A percentile compares a stretch with the other conserved stretches of the same genome.
Conservation (phyloP, 768 basidiomycete genomes). For the Trametes elegans region DNA sequence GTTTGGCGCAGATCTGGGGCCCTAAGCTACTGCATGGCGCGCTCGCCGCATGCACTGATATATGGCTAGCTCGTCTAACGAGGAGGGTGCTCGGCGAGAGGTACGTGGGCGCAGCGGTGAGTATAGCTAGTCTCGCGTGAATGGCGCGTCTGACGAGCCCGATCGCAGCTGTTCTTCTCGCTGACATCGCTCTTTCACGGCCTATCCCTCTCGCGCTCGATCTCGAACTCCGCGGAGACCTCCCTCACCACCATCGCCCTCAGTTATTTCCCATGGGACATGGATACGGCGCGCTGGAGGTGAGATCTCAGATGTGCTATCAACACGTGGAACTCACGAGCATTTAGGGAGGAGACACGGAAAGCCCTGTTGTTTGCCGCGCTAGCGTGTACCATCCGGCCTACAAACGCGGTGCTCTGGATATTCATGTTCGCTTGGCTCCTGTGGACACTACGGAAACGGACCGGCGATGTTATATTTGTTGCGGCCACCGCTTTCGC, state of each 20-base stretch:
- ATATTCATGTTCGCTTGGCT: slow-evolving; percentile 60
- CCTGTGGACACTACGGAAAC: slow-evolving; percentile 49
- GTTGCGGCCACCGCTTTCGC: slow-evolving; percentile 40
- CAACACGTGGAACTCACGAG: slow-evolving; percentile 21
- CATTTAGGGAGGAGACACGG: slow-evolving; percentile 32
- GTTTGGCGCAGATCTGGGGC: slow-evolving; percentile 53
- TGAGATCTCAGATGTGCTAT: neutral
- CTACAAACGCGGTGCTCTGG: slow-evolving; percentile 90
- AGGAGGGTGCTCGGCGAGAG: slow-evolving; percentile 52
- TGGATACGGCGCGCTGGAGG: slow-evolving; percentile 20
- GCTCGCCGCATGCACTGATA: slow-evolving; percentile 79
- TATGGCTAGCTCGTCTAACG: slow-evolving; percentile 65
- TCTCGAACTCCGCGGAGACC: slow-evolving; percentile 93
- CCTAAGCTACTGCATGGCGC: slow-evolving; percentile 76
- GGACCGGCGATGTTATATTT: slow-evolving; percentile 28
- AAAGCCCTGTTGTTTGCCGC: slow-evolving; percentile 60
- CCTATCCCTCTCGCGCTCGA: slow-evolving; percentile 77
- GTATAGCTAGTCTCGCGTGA: slow-evolving; percentile 29
- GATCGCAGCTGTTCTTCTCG: slow-evolving; percentile 67
- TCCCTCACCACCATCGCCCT: slow-evolving; percentile 80
- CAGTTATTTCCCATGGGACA: slow-evolving; percentile 72
- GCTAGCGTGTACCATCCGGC: slow-evolving; percentile 77
- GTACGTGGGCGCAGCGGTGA: slow-evolving; percentile 61
- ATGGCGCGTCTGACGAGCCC: neutral
- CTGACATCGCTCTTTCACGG: slow-evolving; percentile 86